phyloP scores from a whole-genome alignment of 192 early-diverging fungal species.

The Backusella liffmaniae region DNA sequence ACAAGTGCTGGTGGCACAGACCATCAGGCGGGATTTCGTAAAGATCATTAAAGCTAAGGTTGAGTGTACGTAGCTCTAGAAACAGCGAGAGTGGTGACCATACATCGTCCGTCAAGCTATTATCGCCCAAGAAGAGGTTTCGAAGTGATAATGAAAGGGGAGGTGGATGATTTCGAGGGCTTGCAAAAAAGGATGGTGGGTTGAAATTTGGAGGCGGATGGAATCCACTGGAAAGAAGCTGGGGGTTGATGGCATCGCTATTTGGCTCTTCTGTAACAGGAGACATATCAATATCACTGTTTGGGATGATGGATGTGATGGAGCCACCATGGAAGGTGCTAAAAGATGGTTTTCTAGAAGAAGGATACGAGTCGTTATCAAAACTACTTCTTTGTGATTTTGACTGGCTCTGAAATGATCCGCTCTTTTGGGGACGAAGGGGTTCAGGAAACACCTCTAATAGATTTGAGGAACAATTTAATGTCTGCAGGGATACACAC shows the following conservation, averaged over 20 bases:
- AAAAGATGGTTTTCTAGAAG: neutral
- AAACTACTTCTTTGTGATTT: neutral
- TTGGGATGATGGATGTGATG: slow-evolving; percentile 14
- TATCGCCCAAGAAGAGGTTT: slow-evolving; percentile 75
- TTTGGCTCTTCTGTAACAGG: neutral
- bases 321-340: neutral
- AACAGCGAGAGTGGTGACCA: slow-evolving; percentile 73
- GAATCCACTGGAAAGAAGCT: slow-evolving; percentile 8
- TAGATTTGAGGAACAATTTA: slow-evolving; percentile 82
- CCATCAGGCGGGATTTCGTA: slow-evolving; percentile 79
- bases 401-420: neutral
- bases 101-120: slow-evolving; percentile 80
- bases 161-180: slow-evolving; percentile 46
- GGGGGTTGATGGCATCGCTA: neutral
- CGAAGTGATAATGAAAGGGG: slow-evolving; percentile 59
- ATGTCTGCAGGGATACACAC: slow-evolving; percentile 62
- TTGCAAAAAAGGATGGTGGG: slow-evolving; percentile 47
- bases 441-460: slow-evolving; percentile 81
- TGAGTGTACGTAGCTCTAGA: slow-evolving; percentile 70
- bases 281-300: neutral
- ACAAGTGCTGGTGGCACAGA: slow-evolving; percentile 66
- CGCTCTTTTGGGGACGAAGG: slow-evolving; percentile 21
- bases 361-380: neutral
- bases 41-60: slow-evolving; percentile 79
- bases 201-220: slow-evolving; percentile 42